A percentile compares a stretch with the other conserved stretches of the same genome.
phyloP scores from a whole-genome alignment of 352 stramenopile species.

The Globisporangium rhizosaccharum region DNA sequence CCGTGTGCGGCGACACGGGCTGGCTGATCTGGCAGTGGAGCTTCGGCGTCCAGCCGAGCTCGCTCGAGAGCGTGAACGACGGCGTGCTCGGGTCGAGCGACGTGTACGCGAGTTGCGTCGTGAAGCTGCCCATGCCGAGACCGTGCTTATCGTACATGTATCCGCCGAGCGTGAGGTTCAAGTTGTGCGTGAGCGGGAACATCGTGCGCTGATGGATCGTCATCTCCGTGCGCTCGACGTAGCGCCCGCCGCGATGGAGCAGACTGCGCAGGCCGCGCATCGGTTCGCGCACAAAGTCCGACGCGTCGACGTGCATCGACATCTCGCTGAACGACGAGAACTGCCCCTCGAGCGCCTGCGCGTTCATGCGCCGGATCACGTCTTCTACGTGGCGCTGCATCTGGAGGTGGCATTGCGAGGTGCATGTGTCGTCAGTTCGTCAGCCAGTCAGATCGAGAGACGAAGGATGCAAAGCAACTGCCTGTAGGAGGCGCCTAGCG shows the following conservation, averaged over 20 bases:
- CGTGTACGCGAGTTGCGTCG: conserved; percentile 53
- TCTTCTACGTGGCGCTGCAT: conserved; percentile 53
- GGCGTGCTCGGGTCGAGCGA: conserved; percentile 58
- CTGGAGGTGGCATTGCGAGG: conserved; percentile 1
- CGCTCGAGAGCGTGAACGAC: conserved; percentile 55
- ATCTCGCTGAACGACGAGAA: conserved; percentile 82
- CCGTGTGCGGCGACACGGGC: conserved; percentile 60
- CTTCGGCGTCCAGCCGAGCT: conserved; percentile 76
- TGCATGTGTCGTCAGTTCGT: neutral
- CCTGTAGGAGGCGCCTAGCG: too few species aligned
- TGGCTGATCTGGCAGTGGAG: conserved; percentile 70
- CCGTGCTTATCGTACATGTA: conserved; percentile 82
- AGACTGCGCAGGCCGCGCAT: conserved; percentile 53
- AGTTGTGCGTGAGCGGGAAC: conserved; percentile 51
- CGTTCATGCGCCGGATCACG: conserved; percentile 55
- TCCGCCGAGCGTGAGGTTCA: conserved; percentile 64
- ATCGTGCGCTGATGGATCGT: conserved; percentile 72
- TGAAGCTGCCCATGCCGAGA: conserved; percentile 68
- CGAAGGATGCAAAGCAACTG: too few species aligned
- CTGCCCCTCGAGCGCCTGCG: conserved; percentile 63
- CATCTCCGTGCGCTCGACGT: conserved; percentile 67
- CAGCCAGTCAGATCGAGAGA: neutral
- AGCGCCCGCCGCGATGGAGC: conserved; percentile 37
- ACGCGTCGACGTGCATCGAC: conserved; percentile 75
- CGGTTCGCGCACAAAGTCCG: conserved; percentile 56